A percentile compares a stretch with the other conserved stretches of the same genome.
These are phyloP conservation scores for Ascosphaera pollenicola DNA, from an alignment of 2,329 filamentous ascomycete genomes.

Conservation along the genomic window DNA sequence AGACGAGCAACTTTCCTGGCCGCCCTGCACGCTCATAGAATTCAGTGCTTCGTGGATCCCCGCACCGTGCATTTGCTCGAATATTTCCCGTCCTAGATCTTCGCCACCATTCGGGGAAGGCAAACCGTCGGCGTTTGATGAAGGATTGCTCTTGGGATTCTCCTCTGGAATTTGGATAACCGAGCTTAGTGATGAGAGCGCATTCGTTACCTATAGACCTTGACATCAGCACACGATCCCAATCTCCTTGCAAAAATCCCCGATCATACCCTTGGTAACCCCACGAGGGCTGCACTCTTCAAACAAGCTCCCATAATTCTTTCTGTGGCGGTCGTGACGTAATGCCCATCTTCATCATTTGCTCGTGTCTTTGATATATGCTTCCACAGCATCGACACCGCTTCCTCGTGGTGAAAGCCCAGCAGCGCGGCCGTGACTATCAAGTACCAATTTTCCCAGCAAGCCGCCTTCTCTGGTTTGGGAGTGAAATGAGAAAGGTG, in stretches of 20 bases:
- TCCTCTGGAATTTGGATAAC: constrained; percentile 5
- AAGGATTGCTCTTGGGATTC: not conserved
- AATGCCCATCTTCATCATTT: constrained; percentile 1
- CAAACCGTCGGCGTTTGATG: not conserved
- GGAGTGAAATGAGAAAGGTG: not conserved
- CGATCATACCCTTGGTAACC: constrained; percentile 9
- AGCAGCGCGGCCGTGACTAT: constrained; percentile 9
- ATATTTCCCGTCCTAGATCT: constrained; percentile 10
- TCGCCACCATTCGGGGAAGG: not conserved
- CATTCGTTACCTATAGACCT: constrained; percentile 8
- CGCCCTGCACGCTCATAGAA: constrained; percentile 9
- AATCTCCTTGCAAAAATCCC: no score
- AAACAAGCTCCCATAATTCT: constrained; percentile 10
- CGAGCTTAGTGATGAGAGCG: constrained; percentile 8
- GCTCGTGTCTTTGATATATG: constrained; percentile 5
- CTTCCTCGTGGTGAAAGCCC: constrained; percentile 9
- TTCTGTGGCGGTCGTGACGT: constrained; percentile 6
- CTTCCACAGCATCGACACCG: constrained; percentile 9
- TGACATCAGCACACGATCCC: no score
- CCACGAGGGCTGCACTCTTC: constrained; percentile 11
- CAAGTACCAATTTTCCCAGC: constrained; percentile 8
- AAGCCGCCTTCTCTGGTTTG: not conserved
- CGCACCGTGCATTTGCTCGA: constrained; percentile 9
- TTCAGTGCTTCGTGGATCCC: constrained; percentile 9
- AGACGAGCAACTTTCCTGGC: constrained; percentile 8